Evolutionary conservation across 1,139 yeast genomes (phyloP).

Genomic region (Kodamaea derodonti): DNA sequence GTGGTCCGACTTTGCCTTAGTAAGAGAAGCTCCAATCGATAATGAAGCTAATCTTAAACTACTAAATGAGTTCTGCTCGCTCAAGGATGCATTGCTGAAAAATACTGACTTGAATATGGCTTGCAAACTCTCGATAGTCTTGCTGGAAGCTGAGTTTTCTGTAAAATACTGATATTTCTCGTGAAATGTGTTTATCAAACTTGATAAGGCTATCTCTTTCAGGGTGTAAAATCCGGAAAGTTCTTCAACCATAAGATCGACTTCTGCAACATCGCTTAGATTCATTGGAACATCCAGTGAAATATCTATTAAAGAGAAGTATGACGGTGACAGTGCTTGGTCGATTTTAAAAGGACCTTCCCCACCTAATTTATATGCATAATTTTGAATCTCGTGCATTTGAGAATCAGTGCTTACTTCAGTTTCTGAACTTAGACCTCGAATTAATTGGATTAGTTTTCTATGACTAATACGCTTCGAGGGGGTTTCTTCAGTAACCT

Average conservation of each 20-base stretch:
- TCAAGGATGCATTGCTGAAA: constrained; percentile 7
- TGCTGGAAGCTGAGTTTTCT: constrained; percentile 1
- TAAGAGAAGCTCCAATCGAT: constrained; percentile 22
- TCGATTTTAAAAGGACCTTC: constrained; percentile 17
- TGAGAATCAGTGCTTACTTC: background rate
- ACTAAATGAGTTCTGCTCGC: constrained; percentile 12
- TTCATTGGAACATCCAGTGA: constrained; percentile 19
- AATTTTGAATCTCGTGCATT: constrained; percentile 20
- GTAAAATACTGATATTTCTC: constrained; percentile 5
- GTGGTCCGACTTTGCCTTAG: constrained; percentile 19
- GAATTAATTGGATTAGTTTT: background rate
- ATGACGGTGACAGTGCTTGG: constrained; percentile 6
- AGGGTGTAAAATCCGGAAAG: constrained; percentile 32
- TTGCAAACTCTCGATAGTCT: constrained; percentile 11
- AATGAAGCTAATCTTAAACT: constrained; percentile 17
- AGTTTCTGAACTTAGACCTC: background rate
- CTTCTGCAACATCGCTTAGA: constrained; percentile 35
- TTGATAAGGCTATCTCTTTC: constrained; percentile 20
- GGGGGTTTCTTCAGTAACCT: background rate
- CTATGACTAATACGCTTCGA: background rate
- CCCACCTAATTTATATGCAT: constrained; percentile 27
- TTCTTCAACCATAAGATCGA: constrained; percentile 51
- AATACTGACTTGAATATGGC: constrained; percentile 7
- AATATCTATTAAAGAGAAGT: constrained; percentile 25
- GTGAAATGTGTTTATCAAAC: constrained; percentile 9